Evolutionary conservation across 352 stramenopile genomes (phyloP), one percentile per base, ranked within the genome.

Genomic region (Pythium folliculosum): DNA sequence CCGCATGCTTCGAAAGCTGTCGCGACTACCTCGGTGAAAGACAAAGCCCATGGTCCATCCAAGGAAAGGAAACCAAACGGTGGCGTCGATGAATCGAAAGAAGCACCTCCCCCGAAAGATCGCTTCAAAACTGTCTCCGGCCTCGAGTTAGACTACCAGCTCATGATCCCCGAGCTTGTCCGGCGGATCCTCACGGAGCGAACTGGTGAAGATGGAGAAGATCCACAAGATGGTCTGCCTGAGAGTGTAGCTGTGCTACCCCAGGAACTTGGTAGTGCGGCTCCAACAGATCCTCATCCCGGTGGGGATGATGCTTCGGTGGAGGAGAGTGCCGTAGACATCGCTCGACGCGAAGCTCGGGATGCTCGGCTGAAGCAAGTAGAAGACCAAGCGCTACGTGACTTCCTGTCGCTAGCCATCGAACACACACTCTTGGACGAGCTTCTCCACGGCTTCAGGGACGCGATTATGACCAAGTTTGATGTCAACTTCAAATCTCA

Each of bases 381-480:
- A 9, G 23, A 37, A 7, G 38, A 58, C 1, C 47, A 65, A 30
- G 50, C 69, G 4, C 17, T 6, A 12, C 47, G 53, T 5, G 76
- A 81, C 30, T 86, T 82, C 49, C 62, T 81, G 25, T 35, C 60
- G 0, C 53, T 90, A 2, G 65, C 73, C 21, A 67, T 90, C 23
- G 60, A 66, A 7, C 27, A 47, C 13, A 52, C 48, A 0, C 75
- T 67, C 9, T 37, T 63, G 44, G 38, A 67, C 14, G 23, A 23
- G 50, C 61, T 74, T 17, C 35, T 74, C 2, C 16, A 58, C 5
- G 17, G 32, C 19, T 81, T 90, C 50, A 72, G 81, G 55, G 73
- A 82, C 22, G 69, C 65, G 6, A 72, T 89, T 21, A 38, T 92
- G 14, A 75, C 64, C 1, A 77, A 76, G 13, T 83, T 86, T 49